Evolutionary conservation across 164 flowering plant genomes (phyloP).

Genomic region (Hamamelis virginiana): DNA sequence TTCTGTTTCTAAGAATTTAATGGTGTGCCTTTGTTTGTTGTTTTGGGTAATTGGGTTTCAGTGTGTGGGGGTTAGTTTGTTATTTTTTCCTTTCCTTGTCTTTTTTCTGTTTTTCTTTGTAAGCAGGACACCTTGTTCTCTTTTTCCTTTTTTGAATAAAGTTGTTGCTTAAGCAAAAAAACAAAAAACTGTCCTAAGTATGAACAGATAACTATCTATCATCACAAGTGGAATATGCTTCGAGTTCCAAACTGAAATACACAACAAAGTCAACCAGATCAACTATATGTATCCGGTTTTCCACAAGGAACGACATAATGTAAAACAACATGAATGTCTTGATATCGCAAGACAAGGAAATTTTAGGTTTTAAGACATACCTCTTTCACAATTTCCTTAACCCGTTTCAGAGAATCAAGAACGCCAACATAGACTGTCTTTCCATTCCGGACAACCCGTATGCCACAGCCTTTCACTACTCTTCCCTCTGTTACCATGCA

Average conservation of each 20-base stretch:
- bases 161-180: too few relatives aligned
- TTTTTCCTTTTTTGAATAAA: too few relatives aligned
- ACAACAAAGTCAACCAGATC: constrained; percentile 3
- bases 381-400: constrained; percentile 92
- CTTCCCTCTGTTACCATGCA: constrained; percentile 93
- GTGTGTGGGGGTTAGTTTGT: too few relatives aligned
- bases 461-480: constrained; percentile 69
- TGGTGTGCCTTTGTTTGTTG: too few relatives aligned
- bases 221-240: not conserved
- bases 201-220: too few relatives aligned
- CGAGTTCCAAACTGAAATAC: not conserved
- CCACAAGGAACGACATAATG: not conserved
- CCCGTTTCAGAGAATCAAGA: constrained; percentile 75
- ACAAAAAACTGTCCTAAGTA: too few relatives aligned
- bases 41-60: too few relatives aligned
- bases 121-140: too few relatives aligned
- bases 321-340: not conserved
- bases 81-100: too few relatives aligned
- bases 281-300: not conserved
- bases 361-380: constrained; percentile 29
- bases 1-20: too few relatives aligned
- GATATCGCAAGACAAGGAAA: not conserved
- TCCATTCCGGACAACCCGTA: constrained; percentile 60
- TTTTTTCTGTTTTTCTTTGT: too few relatives aligned
- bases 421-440: constrained; percentile 59